Evolutionary conservation across 805 yeast species (phyloP), one percentile per base, ranked within the genome.

Genomic region (Metschnikowia amazonensis): DNA sequence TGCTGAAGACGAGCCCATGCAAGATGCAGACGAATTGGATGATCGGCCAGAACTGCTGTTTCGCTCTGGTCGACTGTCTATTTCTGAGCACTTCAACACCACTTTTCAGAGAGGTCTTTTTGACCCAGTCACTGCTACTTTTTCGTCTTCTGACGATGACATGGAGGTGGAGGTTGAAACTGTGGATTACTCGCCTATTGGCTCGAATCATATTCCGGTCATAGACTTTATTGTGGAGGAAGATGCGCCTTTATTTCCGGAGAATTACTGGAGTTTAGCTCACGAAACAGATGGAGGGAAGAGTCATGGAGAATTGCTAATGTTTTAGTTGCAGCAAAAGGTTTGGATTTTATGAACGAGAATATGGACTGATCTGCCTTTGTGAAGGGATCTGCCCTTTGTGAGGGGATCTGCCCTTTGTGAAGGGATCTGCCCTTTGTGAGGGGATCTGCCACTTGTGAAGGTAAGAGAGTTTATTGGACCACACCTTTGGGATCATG

Each of bases 211-310:
- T 47, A 74, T 71, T 11, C 68, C 64, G 30, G 76, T 71, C 23
- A 68, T 74, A 5, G 76, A 71, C 24, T 69, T 71, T 6, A 49
- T 66, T 10, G 64, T 71, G 21, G 57, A 65, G 46, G 74, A 68
- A 31, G 53, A 57, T 34, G 74, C 68, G 34, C 38, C 47, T 23
- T 43, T 43, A 9, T 38, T 47, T 6, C 47, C 55, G 13, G 45
- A 43, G n/a, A 25, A 38, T 13, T 45, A 39, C 30, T 28, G 21
- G 34, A 11, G 8, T 31, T 31, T 31, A 20, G 21, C 17, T 16
- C 13, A 7, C 10, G 17, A 14, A 29, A 29, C 31, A 4, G 31
- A 11, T 13, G 7, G 8, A 7, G 8, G n/a, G 9, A 5, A 13
- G 17, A 14, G 31, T 29, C 31, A 6, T 29, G 17, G 14, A 13